phyloP scores from a whole-genome alignment of 164 flowering plant species.

The Stephania cephalantha region DNA sequence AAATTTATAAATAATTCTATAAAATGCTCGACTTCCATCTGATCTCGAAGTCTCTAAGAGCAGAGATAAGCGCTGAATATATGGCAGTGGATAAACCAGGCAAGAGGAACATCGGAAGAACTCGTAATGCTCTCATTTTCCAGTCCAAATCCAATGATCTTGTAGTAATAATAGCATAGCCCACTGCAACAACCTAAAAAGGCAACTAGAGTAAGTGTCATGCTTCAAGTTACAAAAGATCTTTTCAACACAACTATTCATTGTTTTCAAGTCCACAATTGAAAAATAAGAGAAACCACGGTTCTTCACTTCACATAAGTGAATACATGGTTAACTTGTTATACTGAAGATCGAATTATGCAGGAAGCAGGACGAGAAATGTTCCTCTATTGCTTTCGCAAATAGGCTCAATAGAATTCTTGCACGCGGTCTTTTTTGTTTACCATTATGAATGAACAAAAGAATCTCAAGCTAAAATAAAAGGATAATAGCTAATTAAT shows the following conservation, averaged over 20 bases:
- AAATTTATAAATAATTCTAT: too few relatives aligned
- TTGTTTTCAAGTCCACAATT: not conserved
- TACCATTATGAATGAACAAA: too few relatives aligned
- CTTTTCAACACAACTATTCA: not conserved
- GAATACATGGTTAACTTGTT: too few relatives aligned
- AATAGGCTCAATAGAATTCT: too few relatives aligned
- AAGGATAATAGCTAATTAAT: too few relatives aligned
- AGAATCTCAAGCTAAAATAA: too few relatives aligned
- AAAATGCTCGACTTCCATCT: too few relatives aligned
- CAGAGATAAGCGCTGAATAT: slow-evolving; percentile 46
- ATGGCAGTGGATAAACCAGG: slow-evolving; percentile 48
- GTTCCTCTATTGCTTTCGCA: too few relatives aligned
- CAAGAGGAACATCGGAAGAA: slow-evolving; percentile 80
- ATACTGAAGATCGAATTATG: not conserved
- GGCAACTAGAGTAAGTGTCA: not conserved
- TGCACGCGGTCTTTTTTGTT: too few relatives aligned
- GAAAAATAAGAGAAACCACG: not conserved
- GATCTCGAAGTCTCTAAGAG: too few relatives aligned
- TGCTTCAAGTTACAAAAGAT: slow-evolving; percentile 4
- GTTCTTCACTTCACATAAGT: not conserved
- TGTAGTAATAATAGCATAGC: slow-evolving; percentile 81
- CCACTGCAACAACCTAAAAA: slow-evolving; percentile 70
- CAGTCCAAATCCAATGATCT: slow-evolving; percentile 67
- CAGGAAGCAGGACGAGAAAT: not conserved
- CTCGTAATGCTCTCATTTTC: slow-evolving; percentile 77